These are phyloP conservation scores for Lolium multiflorum DNA, from an alignment of 176 grass and related monocot genomes.

Conservation along the genomic window DNA sequence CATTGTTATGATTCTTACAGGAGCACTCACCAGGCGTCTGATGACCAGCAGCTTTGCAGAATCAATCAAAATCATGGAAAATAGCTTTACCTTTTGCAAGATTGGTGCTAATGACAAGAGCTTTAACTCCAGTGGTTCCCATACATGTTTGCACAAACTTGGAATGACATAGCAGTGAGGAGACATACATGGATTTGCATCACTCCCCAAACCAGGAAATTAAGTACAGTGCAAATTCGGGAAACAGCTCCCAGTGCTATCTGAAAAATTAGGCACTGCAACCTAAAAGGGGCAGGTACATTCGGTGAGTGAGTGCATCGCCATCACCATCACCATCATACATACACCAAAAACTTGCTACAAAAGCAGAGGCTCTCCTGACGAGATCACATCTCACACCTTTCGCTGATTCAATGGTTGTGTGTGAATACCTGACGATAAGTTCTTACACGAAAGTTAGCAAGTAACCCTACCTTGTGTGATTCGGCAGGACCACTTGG, in stretches of 20 bases:
- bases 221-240: not conserved
- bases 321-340: slow-evolving; percentile 8
- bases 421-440: slow-evolving; percentile 14
- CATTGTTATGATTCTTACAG: not conserved
- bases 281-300: slow-evolving; percentile 12
- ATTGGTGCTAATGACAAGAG: not conserved
- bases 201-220: slow-evolving; percentile 10
- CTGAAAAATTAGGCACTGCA: slow-evolving; percentile 6
- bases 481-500: slow-evolving; percentile 1
- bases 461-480: not conserved
- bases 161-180: not conserved
- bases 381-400: not conserved
- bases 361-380: slow-evolving; percentile 29
- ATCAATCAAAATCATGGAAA: not conserved
- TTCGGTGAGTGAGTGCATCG: not conserved
- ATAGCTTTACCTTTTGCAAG: not conserved
- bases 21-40: not conserved
- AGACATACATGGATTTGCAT: slow-evolving; percentile 19
- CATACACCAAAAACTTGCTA: slow-evolving; percentile 27
- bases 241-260: slow-evolving; percentile 31
- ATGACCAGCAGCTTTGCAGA: not conserved
- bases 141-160: slow-evolving; percentile 5
- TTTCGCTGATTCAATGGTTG: slow-evolving; percentile 5
- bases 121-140: not conserved
- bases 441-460: not conserved